Percentiles rank a stretch among this genome's conserved stretches.
phyloP scores from a whole-genome alignment of 1,139 yeast species.

The Kodamaea alishanica region DNA sequence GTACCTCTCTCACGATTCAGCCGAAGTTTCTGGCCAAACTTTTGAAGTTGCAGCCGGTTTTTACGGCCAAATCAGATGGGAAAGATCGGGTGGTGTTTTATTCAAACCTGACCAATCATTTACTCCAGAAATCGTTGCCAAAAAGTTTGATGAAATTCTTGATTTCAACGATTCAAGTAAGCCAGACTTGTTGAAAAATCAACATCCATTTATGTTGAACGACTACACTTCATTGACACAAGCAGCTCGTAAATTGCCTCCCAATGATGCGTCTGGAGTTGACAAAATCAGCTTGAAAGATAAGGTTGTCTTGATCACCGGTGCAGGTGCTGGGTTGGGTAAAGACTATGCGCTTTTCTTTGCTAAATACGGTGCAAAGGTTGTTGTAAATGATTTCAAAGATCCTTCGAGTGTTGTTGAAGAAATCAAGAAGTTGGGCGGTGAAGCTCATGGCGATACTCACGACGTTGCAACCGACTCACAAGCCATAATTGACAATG shows the following conservation, averaged over 20 bases:
- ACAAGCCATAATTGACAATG: constrained; percentile 72
- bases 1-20: constrained; percentile 67
- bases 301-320: constrained; percentile 89
- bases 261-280: constrained; percentile 54
- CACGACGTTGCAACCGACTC: constrained; percentile 83
- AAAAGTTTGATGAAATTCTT: constrained; percentile 60
- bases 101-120: constrained; percentile 76
- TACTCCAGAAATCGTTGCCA: constrained; percentile 82
- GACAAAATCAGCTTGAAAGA: constrained; percentile 60
- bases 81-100: constrained; percentile 81
- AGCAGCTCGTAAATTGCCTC: constrained; percentile 49
- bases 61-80: constrained; percentile 92
- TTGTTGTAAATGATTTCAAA: constrained; percentile 87
- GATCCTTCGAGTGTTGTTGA: constrained; percentile 72
- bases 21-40: constrained; percentile 63
- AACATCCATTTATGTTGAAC: constrained; percentile 63
- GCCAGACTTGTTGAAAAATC: constrained; percentile 52
- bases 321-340: constrained; percentile 96
- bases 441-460: constrained; percentile 76
- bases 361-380: constrained; percentile 92
- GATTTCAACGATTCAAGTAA: constrained; percentile 55
- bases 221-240: constrained; percentile 56
- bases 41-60: constrained; percentile 95
- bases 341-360: constrained; percentile 81
- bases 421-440: constrained; percentile 75